A percentile compares a stretch with the other conserved stretches of the same genome.
Evolutionary conservation across 306 rosid genomes (phyloP).

Genomic region (Glycine tomentella): DNA sequence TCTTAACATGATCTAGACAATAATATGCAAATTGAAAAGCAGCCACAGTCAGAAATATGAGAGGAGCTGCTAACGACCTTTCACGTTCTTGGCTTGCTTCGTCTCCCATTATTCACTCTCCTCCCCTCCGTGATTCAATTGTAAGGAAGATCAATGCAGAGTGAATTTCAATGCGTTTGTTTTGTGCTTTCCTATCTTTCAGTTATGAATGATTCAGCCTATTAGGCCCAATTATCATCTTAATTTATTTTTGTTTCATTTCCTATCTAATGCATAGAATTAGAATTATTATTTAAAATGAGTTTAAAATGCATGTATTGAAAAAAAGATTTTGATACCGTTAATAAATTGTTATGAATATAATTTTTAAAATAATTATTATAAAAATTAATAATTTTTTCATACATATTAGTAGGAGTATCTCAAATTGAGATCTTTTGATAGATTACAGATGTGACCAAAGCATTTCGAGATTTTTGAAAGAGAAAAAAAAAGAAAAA

Average conservation of each 20-base stretch:
- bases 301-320: too few species aligned
- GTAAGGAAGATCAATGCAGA: not conserved
- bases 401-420: too few species aligned
- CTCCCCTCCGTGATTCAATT: conserved; percentile 15
- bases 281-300: too few species aligned
- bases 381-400: too few species aligned
- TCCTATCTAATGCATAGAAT: too few species aligned
- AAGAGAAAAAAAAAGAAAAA: too few species aligned
- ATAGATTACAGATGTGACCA: too few species aligned
- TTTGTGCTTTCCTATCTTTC: not conserved
- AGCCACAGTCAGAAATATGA: conserved; percentile 56
- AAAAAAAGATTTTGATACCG: too few species aligned
- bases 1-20: conserved; percentile 58
- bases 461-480: too few species aligned
- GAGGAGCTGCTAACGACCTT: conserved; percentile 62
- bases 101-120: conserved; percentile 42
- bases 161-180: not conserved
- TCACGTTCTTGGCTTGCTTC: conserved; percentile 48
- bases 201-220: not conserved
- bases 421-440: too few species aligned
- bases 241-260: not conserved
- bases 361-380: too few species aligned
- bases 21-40: conserved; percentile 58
- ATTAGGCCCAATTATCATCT: not conserved
- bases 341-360: too few species aligned